phyloP scores from a whole-genome alignment of 139 green algal species.

The Chlorella vulgaris region DNA sequence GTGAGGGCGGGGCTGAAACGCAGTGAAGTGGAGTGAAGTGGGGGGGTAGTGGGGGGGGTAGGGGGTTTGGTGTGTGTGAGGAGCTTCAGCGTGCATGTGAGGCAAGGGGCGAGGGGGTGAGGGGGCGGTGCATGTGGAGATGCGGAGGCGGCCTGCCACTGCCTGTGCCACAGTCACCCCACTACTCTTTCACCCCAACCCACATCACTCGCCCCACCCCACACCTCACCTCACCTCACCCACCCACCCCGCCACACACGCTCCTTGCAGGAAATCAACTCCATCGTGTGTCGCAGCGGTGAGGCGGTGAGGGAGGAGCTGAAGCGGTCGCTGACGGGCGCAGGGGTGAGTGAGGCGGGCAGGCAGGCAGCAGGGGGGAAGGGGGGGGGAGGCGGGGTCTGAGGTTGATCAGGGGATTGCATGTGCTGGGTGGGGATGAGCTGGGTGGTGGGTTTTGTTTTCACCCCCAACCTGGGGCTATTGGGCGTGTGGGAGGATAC shows the following conservation, averaged over 20 bases:
- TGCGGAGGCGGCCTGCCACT: too few relatives aligned
- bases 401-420: too few relatives aligned
- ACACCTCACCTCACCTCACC: neutral
- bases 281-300: constrained; percentile 53
- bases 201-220: neutral
- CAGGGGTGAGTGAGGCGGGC: neutral
- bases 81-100: too few relatives aligned
- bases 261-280: constrained; percentile 54
- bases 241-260: neutral
- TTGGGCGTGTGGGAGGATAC: too few relatives aligned
- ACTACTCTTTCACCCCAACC: too few relatives aligned
- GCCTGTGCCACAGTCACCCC: too few relatives aligned
- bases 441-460: too few relatives aligned
- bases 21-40: neutral
- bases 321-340: constrained; percentile 15
- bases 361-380: neutral
- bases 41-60: neutral
- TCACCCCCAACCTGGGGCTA: too few relatives aligned
- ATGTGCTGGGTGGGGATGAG: too few relatives aligned
- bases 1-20: neutral
- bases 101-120: too few relatives aligned
- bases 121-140: too few relatives aligned
- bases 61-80: neutral
- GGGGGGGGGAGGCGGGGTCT: too few relatives aligned
- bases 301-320: constrained; percentile 45